These are phyloP conservation scores for Adansonia grandidieri DNA, from an alignment of 441 rosid species.

Conservation along the genomic window DNA sequence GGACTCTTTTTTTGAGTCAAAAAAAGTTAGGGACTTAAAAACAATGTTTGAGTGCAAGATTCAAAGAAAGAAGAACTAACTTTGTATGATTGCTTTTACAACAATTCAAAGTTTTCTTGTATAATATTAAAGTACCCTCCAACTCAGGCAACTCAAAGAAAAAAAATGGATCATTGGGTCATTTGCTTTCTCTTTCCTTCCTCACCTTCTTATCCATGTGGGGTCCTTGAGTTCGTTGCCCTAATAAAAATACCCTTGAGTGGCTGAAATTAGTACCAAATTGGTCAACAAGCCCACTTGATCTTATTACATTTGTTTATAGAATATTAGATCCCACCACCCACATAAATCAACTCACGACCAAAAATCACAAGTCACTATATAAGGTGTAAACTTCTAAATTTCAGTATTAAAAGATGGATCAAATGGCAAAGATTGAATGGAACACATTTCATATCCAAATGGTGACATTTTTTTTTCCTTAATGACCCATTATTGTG, in stretches of 20 bases:
- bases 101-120: conserved; percentile 29
- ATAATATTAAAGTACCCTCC: conserved; percentile 26
- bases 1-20: conserved; percentile 42
- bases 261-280: conserved; percentile 8
- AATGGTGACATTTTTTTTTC: not conserved
- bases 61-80: conserved; percentile 32
- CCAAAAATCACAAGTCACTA: conserved; percentile 10
- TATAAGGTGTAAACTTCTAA: not conserved
- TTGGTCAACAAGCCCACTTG: conserved; percentile 23
- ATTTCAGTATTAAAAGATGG: conserved; percentile 10
- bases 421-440: conserved; percentile 17
- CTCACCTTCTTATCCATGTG: conserved; percentile 11
- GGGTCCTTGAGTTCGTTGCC: conserved; percentile 15
- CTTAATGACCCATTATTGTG: not conserved
- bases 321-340: conserved; percentile 10
- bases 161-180: conserved; percentile 4
- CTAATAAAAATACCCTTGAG: conserved; percentile 16
- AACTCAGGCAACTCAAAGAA: conserved; percentile 22
- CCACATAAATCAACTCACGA: conserved; percentile 1
- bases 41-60: conserved; percentile 20
- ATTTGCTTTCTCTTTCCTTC: conserved; percentile 9
- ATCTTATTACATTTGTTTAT: conserved; percentile 7
- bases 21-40: conserved; percentile 26
- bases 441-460: conserved; percentile 31
- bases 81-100: conserved; percentile 41